Percentiles rank a stretch among this genome's conserved stretches.
Conservation (phyloP, 2,329 filamentous ascomycete genomes). For the Cladosporium sp. region DNA sequence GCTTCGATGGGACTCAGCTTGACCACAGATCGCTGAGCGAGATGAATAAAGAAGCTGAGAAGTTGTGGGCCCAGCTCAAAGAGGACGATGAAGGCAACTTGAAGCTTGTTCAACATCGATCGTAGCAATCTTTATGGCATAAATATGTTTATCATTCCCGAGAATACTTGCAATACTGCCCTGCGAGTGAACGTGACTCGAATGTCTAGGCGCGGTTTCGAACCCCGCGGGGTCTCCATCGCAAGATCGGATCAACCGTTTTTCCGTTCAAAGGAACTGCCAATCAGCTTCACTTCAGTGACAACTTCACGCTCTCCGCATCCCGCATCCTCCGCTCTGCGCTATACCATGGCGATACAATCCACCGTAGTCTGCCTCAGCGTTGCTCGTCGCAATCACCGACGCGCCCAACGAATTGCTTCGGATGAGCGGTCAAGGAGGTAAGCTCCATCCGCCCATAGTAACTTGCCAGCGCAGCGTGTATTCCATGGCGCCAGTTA, state of each 20-base stretch:
- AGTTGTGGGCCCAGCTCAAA: neutral
- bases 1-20: neutral
- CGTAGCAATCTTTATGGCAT: neutral
- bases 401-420: constrained; percentile 15
- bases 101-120: neutral
- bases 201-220: neutral
- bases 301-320: constrained; percentile 10
- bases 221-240: constrained; percentile 3
- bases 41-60: neutral
- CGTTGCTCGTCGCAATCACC: constrained; percentile 15
- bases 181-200: neutral
- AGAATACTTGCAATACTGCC: neutral
- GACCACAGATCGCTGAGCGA: neutral
- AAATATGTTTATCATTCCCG: neutral
- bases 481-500: neutral
- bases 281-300: neutral
- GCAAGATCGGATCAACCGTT: constrained; percentile 1
- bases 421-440: constrained; percentile 15
- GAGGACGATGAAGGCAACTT: neutral
- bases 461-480: constrained; percentile 16
- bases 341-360: constrained; percentile 17
- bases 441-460: constrained; percentile 4
- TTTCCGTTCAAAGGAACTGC: neutral
- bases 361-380: constrained; percentile 16
- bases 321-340: constrained; percentile 13